A percentile compares a stretch with the other conserved stretches of the same genome.
Conservation (phyloP, 495 filamentous ascomycete species). For the Schizothecium vesticola region DNA sequence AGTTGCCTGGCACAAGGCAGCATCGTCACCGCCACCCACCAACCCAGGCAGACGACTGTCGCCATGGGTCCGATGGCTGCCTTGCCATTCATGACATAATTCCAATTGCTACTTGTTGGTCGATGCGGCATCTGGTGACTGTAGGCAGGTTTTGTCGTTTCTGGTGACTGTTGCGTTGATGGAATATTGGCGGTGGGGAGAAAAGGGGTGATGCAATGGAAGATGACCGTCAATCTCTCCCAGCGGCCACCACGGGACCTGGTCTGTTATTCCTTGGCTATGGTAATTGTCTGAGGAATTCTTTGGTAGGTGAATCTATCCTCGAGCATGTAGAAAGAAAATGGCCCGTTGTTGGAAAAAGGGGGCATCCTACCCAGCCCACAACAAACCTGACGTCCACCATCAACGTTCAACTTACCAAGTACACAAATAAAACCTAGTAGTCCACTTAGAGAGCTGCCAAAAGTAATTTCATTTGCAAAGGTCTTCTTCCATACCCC, state of each 20-base stretch:
- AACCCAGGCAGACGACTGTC: neutral
- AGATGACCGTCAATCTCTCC: too few species aligned
- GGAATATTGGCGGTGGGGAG: too few species aligned
- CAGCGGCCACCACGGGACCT: too few species aligned
- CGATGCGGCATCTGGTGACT: too few species aligned
- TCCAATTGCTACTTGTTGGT: too few species aligned
- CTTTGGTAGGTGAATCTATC: neutral
- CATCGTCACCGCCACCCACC: neutral
- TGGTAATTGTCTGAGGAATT: neutral
- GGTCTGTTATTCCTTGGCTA: too few species aligned
- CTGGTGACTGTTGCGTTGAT: too few species aligned
- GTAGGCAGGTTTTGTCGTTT: too few species aligned
- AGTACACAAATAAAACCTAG: neutral
- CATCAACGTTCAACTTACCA: neutral
- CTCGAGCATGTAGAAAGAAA: neutral
- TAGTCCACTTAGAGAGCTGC: neutral
- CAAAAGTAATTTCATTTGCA: neutral
- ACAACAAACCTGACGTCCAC: neutral
- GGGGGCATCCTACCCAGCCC: neutral
- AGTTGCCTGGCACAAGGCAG: neutral
- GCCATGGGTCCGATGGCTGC: neutral
- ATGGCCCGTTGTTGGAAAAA: neutral
- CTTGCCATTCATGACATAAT: neutral
- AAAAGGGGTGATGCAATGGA: too few species aligned
- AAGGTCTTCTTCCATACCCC: neutral